Evolutionary conservation across 345 rosid species (phyloP), one percentile per base, ranked within the genome.

Genomic region (Citrus inodora): DNA sequence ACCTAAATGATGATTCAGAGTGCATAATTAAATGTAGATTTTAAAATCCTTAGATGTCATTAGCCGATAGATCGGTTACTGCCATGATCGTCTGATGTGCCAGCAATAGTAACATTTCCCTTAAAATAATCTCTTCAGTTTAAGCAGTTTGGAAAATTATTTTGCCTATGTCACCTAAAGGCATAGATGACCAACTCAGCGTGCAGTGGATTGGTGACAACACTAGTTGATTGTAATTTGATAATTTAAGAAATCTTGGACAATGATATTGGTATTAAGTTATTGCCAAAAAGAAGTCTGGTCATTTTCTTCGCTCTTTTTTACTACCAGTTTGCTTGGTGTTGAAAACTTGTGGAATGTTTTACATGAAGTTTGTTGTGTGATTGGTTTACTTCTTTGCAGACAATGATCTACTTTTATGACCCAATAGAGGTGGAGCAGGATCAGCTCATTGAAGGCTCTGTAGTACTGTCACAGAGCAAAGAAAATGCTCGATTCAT

Each of bases 341-440:
- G 46, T 67, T 70, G 37, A 28, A 28, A 56, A 32, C 22, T 70
- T 69, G 32, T 60, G 67, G 37, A 25, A 27, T 25, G n/a, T 53
- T 42, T 33, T 76, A 24, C 68, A 33, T 35, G 37, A 3, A 11
- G 80, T 61, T 35, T 25, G 4, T 78, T 61, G 8, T 42, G 30
- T 53, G 48, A 55, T 68, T 62, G 64, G 22, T 82, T 69, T 51
- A 56, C 65, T 37, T 65, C 79, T 81, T 85, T 86, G 88, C 97
- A 96, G 99, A 86, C 99, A 33, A 83, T 96, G 90, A 85, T 96
- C 64, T 96, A 91, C 90, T 94, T 94, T 67, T 92, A 92, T 79
- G 99, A 96, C 77, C 99, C 99, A 4, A 76, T 91, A 70, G 95
- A 92, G 68, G 88, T 94, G 75, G 98, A 90, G 86, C 98, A 94